Conservation (phyloP, 805 yeast species). For the Barnettozyma sucrosica region DNA sequence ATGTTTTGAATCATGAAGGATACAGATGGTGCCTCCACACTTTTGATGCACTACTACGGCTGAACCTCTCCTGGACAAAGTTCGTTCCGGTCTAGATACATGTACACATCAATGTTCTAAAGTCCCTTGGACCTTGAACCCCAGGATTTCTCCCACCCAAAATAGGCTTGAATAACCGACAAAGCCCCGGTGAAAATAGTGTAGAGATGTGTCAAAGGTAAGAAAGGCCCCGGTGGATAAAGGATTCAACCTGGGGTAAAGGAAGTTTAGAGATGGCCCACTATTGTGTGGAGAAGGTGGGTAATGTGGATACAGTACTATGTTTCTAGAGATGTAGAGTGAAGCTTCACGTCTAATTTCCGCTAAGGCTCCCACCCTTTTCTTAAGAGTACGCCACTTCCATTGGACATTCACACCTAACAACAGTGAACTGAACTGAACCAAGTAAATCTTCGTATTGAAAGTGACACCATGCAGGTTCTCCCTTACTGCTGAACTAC, state of each 20-base stretch:
- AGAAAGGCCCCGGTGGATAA: background rate
- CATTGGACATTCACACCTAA: background rate
- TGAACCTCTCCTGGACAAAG: background rate
- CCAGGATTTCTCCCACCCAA: background rate
- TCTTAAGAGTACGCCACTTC: background rate
- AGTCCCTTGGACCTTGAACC: background rate
- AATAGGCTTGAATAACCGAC: background rate
- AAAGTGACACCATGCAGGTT: background rate
- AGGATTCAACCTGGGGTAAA: constrained; percentile 5
- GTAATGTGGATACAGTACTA: background rate
- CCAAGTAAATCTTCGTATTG: no score
- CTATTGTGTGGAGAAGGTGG: background rate
- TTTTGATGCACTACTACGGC: background rate
- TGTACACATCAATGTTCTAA: background rate
- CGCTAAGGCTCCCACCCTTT: background rate
- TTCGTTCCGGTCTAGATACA: background rate
- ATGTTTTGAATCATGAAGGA: background rate
- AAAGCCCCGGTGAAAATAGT: constrained; percentile 1
- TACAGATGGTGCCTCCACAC: background rate
- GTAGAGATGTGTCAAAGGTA: background rate
- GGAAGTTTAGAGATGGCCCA: background rate
- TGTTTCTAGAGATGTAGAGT: no score
- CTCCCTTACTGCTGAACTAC: background rate
- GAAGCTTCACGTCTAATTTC: background rate
- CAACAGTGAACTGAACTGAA: no score